phyloP scores from a whole-genome alignment of 305 asterid species.

The Solanum aculeatissimum region DNA sequence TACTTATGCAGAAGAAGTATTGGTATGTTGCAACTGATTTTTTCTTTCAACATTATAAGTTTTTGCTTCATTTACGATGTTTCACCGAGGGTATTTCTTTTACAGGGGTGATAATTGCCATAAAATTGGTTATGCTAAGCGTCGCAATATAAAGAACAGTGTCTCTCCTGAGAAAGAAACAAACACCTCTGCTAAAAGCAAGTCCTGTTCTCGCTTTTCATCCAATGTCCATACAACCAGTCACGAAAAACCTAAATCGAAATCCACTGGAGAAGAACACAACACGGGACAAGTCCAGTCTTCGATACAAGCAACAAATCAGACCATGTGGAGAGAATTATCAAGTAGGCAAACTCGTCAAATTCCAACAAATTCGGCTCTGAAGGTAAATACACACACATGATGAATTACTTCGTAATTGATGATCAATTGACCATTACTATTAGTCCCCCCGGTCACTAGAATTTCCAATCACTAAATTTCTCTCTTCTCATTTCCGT shows the following conservation, averaged over 20 bases:
- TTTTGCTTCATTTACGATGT: neutral
- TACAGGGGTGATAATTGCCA: conserved; percentile 48
- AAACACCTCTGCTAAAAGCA: neutral
- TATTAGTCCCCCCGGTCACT: neutral
- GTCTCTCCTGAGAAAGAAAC: conserved; percentile 13
- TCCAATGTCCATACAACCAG: neutral
- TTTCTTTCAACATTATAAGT: neutral
- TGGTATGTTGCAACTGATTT: conserved; percentile 32
- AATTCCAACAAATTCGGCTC: neutral
- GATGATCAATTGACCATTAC: too few relatives aligned
- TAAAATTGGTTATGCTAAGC: conserved; percentile 52
- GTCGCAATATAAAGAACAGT: conserved; percentile 25
- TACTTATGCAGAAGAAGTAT: conserved; percentile 33
- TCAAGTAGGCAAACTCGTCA: neutral
- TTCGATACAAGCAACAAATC: neutral
- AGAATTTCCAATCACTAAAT: neutral
- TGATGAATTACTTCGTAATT: too few relatives aligned
- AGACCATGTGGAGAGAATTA: neutral
- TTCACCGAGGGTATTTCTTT: neutral
- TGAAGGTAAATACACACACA: conserved; percentile 18
- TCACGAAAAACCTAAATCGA: neutral
- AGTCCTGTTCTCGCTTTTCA: neutral
- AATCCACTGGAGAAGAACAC: neutral
- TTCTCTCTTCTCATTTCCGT: neutral
- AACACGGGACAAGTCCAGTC: neutral